Base-by-base conservation (phyloP, 306 rosid genomes). In the Cucumis sativus region DNA sequence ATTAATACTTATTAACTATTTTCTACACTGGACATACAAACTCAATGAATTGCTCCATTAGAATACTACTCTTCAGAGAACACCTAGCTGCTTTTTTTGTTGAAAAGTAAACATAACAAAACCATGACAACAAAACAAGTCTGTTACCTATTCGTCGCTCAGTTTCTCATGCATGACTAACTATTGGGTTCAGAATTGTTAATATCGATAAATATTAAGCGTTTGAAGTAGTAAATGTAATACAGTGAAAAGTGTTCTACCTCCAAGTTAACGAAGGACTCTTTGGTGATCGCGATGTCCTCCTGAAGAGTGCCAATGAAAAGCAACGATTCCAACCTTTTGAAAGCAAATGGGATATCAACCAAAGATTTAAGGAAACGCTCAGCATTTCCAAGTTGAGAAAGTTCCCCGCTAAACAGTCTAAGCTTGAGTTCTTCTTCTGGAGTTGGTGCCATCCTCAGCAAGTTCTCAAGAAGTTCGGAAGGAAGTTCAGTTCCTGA, bases 391-490 rank as follows among this genome's bases (percentile, higher is more conserved):
- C 96, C 88, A 52, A 96, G 99, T 79, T 69, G 91, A 69, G 93
- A 65, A 79, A 71, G 56, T 62, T 73, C 78, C 61, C 98, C 99
- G 81, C 8, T 76, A 81, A 80, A 96, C 56, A 86, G 75, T 85
- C 96, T 89, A 76, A 96, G 98, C 85, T 91, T 96, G 72, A 89
- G 89, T 81, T 96, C 99, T 88, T 96, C 99, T 66, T 96, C 99
- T 23, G 71, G 8, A 0, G 98, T 91, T 67, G 99, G 99, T 57
- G 92, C 88, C 98, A 96, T 92, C 88, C 88, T 92, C 84, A 96
- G 51, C 81, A 96, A 77, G 41, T 87, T 88, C 52, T 91, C 87
- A 61, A 96, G 64, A 76, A 96, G 86, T 81, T 96, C 99, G 14
- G 88, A 15, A 35, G 97, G 97, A 70, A 96, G 96, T 85, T 92